Percentiles rank a stretch among this genome's conserved stretches.
These are phyloP conservation scores for Coemansia sp. DNA, from an alignment of 192 early-diverging fungal species.

Conservation along the genomic window DNA sequence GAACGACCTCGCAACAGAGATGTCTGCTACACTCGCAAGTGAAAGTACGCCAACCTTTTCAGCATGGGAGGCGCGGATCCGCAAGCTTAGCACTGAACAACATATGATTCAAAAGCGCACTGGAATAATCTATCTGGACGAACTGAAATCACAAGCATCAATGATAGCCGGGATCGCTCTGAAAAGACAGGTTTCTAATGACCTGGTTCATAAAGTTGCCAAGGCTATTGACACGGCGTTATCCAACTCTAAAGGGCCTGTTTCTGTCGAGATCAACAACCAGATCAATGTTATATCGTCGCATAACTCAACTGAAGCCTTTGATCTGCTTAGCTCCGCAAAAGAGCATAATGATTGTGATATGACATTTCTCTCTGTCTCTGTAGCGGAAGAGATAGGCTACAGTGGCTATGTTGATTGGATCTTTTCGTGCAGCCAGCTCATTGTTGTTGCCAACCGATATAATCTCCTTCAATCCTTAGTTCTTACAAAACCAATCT, in stretches of 20 bases:
- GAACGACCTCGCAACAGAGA: slow-evolving; percentile 24
- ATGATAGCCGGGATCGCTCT: slow-evolving; percentile 1
- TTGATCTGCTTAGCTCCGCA: neutral
- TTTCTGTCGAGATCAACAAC: neutral
- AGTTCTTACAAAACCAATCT: neutral
- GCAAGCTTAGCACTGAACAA: neutral
- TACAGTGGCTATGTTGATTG: slow-evolving; percentile 26
- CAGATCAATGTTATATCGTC: neutral
- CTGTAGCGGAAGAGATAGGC: slow-evolving; percentile 2
- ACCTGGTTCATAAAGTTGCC: neutral
- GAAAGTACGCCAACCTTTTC: slow-evolving; percentile 11
- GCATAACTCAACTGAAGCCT: neutral
- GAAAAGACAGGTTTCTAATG: neutral
- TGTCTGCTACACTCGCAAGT: slow-evolving; percentile 6
- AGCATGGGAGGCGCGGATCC: slow-evolving; percentile 28
- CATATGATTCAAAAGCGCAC: neutral
- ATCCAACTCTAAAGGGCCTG: neutral
- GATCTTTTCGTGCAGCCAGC: slow-evolving; percentile 26
- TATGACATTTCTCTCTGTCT: slow-evolving; percentile 2
- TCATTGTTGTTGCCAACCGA: slow-evolving; percentile 31
- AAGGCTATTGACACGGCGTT: neutral
- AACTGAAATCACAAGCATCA: slow-evolving; percentile 12
- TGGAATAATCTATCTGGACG: slow-evolving; percentile 22
- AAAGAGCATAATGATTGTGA: neutral
- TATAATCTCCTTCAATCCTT: slow-evolving; percentile 15